Evolutionary conservation across 352 stramenopile genomes (phyloP).

Genomic region (Globisporangium cylindrosporum): DNA sequence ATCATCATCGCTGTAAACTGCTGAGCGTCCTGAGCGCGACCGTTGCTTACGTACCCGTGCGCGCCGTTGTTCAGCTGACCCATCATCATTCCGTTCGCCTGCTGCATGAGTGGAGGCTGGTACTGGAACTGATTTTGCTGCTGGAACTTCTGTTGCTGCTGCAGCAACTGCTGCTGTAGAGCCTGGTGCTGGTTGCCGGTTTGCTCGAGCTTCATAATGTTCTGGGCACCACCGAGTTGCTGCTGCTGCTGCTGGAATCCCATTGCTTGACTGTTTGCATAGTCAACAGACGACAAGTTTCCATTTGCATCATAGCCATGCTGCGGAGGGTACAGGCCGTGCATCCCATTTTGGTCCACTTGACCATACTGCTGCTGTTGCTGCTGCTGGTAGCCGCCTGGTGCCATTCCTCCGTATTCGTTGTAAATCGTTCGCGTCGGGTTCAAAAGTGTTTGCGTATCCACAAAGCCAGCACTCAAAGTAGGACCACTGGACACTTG

Average conservation of each 20-base stretch:
- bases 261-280: constrained; percentile 34
- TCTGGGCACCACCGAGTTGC: constrained; percentile 17
- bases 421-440: constrained; percentile 50
- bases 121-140: constrained; percentile 49
- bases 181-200: constrained; percentile 33
- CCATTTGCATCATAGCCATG: constrained; percentile 13
- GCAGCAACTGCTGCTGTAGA: constrained; percentile 53
- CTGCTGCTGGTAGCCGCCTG: constrained; percentile 27
- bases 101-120: constrained; percentile 45
- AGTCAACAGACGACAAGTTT: constrained; percentile 21
- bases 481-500: constrained; percentile 6
- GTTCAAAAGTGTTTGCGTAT: constrained; percentile 68
- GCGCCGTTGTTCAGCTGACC: constrained; percentile 8
- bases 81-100: constrained; percentile 50
- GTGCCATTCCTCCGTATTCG: constrained; percentile 28
- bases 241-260: constrained; percentile 19
- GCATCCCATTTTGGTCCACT: constrained; percentile 24
- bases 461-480: constrained; percentile 46
- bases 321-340: constrained; percentile 28
- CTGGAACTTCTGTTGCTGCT: constrained; percentile 53
- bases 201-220: constrained; percentile 41
- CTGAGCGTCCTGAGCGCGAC: constrained; percentile 18
- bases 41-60: constrained; percentile 22
- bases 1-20: constrained; percentile 65
- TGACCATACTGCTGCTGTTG: constrained; percentile 30